Evolutionary conservation across 1,284 basidiomycete species (phyloP).

Genomic region (Mycosarcoma maydis): DNA sequence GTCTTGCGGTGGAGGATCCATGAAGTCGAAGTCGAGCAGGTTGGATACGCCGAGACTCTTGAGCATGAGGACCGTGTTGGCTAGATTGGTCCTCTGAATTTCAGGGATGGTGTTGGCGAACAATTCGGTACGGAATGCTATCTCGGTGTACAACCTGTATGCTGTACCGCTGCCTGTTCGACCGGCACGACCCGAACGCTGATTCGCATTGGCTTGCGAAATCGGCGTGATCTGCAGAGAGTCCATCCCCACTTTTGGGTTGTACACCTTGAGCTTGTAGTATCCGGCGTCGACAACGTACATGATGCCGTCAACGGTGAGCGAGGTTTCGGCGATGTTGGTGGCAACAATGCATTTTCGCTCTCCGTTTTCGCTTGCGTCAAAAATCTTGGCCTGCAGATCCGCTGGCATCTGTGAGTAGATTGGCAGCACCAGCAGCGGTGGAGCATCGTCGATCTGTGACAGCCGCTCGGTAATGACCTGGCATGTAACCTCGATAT

Average conservation of each 20-base stretch:
- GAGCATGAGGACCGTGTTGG: constrained; percentile 91
- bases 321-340: constrained; percentile 97
- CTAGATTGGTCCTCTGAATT: constrained; percentile 96
- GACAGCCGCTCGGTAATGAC: constrained; percentile 79
- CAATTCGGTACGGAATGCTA: constrained; percentile 92
- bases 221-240: constrained; percentile 98
- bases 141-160: constrained; percentile 96
- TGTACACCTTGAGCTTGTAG: constrained; percentile 98
- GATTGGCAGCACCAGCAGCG: constrained; percentile 89
- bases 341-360: constrained; percentile 98
- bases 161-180: constrained; percentile 87
- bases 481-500: constrained; percentile 77
- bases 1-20: constrained; percentile 86
- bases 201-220: constrained; percentile 90
- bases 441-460: constrained; percentile 87
- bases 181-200: constrained; percentile 93
- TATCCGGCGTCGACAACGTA: constrained; percentile 97
- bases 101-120: constrained; percentile 97
- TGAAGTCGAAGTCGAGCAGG: constrained; percentile 97
- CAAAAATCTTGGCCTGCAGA: constrained; percentile 96
- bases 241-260: constrained; percentile 99
- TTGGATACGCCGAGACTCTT: constrained; percentile 95
- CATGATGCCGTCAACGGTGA: constrained; percentile 93
- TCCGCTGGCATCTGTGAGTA: constrained; percentile 99
- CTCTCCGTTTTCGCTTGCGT: constrained; percentile 90